These are phyloP conservation scores for Candida glaebosa DNA, from an alignment of 805 yeast species.

Conservation along the genomic window DNA sequence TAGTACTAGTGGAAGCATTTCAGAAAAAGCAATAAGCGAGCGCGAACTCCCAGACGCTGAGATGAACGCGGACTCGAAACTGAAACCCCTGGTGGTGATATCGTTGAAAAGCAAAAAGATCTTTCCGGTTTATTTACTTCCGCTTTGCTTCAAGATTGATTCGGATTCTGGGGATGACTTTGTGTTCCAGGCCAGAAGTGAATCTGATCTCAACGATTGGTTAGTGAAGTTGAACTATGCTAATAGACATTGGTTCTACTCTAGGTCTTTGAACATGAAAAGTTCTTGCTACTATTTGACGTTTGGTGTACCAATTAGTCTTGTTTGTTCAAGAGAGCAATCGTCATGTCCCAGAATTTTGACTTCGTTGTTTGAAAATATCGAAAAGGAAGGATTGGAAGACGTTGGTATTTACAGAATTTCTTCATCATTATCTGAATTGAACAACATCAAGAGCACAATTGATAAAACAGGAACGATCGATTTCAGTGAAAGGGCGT, in stretches of 20 bases:
- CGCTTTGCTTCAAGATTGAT: slow-evolving; percentile 48
- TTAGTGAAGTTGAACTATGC: slow-evolving; percentile 46
- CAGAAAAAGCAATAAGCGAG: slow-evolving; percentile 48
- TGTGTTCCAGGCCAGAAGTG: slow-evolving; percentile 63
- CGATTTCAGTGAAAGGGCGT: slow-evolving; percentile 48
- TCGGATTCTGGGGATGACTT: slow-evolving; percentile 43
- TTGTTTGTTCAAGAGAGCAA: slow-evolving; percentile 71
- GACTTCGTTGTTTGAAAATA: slow-evolving; percentile 61
- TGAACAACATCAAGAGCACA: slow-evolving; percentile 38
- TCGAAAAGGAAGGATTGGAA: slow-evolving; percentile 82
- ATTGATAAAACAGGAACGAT: slow-evolving; percentile 47
- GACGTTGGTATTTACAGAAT: slow-evolving; percentile 88
- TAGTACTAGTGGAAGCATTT: slow-evolving; percentile 12
- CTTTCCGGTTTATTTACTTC: slow-evolving; percentile 51
- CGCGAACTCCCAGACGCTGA: slow-evolving; percentile 58
- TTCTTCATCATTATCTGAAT: slow-evolving; percentile 49
- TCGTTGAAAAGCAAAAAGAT: slow-evolving; percentile 45
- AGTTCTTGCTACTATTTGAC: slow-evolving; percentile 32
- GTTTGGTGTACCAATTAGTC: slow-evolving; percentile 82
- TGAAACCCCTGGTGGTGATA: slow-evolving; percentile 49
- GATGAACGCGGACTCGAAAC: slow-evolving; percentile 34
- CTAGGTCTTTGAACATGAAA: slow-evolving; percentile 33
- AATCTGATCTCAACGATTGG: slow-evolving; percentile 73
- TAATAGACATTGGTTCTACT: slow-evolving; percentile 54
- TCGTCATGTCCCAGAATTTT: slow-evolving; percentile 63